Percentiles rank a stretch among this genome's conserved stretches.
Conservation (phyloP, 2,329 filamentous ascomycete genomes). For the Exophiala sp. region DNA sequence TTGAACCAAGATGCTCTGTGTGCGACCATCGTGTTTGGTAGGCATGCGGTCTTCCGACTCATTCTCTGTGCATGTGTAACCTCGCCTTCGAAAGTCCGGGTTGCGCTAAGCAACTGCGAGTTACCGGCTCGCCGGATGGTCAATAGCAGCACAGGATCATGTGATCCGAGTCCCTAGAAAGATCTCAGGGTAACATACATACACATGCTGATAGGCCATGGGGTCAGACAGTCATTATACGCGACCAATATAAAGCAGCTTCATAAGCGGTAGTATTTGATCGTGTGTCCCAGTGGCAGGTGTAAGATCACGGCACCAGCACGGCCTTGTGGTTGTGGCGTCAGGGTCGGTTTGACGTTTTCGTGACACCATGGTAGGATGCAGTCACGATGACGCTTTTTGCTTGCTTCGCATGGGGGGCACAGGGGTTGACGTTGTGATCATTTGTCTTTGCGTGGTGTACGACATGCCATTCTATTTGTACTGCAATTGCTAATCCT, state of each 20-base stretch:
- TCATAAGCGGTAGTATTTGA: no score
- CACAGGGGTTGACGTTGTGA: constrained; percentile 18
- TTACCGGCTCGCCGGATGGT: not conserved
- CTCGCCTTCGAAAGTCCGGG: constrained; percentile 3
- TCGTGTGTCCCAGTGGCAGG: no score
- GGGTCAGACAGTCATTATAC: not conserved
- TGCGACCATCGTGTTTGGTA: constrained; percentile 19
- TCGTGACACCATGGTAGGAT: constrained; percentile 6
- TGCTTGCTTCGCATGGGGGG: constrained; percentile 15
- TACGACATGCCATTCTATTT: constrained; percentile 8
- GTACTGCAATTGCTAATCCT: not conserved
- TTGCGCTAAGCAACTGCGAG: constrained; percentile 7
- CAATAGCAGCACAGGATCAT: not conserved
- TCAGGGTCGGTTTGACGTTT: constrained; percentile 7
- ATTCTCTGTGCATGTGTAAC: constrained; percentile 11
- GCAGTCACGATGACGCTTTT: constrained; percentile 2
- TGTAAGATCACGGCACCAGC: not conserved
- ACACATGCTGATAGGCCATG: no score
- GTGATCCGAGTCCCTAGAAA: not conserved
- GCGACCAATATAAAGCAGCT: not conserved
- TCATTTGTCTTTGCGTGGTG: constrained; percentile 2
- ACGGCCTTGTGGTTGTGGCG: not conserved
- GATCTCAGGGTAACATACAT: no score
- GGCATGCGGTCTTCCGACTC: constrained; percentile 8
- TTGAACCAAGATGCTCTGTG: constrained; percentile 1